phyloP scores from a whole-genome alignment of 1,284 basidiomycete genomes.

The Rhizoctonia solani region DNA sequence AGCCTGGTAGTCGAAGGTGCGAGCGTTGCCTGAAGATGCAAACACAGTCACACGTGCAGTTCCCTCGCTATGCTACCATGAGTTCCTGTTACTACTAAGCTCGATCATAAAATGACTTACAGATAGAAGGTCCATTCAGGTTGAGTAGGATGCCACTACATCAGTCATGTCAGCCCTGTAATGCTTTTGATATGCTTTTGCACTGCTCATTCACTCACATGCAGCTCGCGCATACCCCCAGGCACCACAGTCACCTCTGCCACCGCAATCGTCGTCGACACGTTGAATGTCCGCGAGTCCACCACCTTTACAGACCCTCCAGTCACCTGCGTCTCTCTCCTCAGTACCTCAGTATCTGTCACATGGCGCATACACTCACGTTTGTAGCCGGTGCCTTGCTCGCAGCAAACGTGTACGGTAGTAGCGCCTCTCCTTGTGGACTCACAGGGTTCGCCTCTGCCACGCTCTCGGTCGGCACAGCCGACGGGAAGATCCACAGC shows the following conservation, averaged over 20 bases:
- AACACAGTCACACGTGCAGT: slow-evolving; percentile 46
- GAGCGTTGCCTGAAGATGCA: slow-evolving; percentile 61
- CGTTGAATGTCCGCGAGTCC: slow-evolving; percentile 17
- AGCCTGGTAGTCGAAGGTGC: slow-evolving; percentile 69
- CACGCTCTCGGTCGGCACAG: not conserved
- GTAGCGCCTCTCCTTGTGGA: slow-evolving; percentile 57
- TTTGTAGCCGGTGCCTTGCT: slow-evolving; percentile 57
- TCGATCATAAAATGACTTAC: not conserved
- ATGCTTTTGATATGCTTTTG: no score
- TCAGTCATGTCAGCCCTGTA: not conserved
- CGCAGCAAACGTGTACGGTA: slow-evolving; percentile 59
- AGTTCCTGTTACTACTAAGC: not conserved
- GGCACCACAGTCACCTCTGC: slow-evolving; percentile 1
- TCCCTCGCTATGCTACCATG: slow-evolving; percentile 10
- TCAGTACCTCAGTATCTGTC: no score
- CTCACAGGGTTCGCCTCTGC: slow-evolving; percentile 47
- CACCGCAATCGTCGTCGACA: slow-evolving; percentile 19
- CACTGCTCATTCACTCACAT: slow-evolving; percentile 51
- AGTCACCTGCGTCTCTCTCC: not conserved
- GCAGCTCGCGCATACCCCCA: slow-evolving; percentile 50
- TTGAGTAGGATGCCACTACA: slow-evolving; percentile 17
- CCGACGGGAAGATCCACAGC: slow-evolving; percentile 40
- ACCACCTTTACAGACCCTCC: slow-evolving; percentile 22
- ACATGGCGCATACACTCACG: not conserved
- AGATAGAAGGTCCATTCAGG: slow-evolving; percentile 45